A percentile compares a stretch with the other conserved stretches of the same genome.
Conservation (phyloP, 768 basidiomycete species). For the Xerocomellus dryophilus region DNA sequence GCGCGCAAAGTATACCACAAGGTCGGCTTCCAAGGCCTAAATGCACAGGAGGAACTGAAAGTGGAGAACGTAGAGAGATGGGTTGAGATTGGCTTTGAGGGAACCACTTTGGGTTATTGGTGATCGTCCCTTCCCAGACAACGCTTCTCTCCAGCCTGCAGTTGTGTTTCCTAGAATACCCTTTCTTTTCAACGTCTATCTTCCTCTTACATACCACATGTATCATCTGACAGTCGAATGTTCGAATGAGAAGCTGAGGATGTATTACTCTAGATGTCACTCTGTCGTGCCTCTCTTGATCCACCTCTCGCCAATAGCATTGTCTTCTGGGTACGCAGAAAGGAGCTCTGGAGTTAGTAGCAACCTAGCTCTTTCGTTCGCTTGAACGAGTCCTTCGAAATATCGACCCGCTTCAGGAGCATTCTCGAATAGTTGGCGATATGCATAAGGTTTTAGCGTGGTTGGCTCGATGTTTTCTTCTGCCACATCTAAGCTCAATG, state of each 20-base stretch:
- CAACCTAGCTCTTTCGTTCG: slow-evolving; percentile 35
- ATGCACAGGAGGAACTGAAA: slow-evolving; percentile 17
- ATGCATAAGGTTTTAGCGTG: slow-evolving; percentile 14
- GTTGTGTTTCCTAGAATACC: neutral
- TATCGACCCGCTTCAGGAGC: slow-evolving; percentile 33
- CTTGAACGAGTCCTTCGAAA: slow-evolving; percentile 34
- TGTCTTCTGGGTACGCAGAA: slow-evolving; percentile 47
- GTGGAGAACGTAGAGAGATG: slow-evolving; percentile 51
- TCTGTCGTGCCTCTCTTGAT: slow-evolving; percentile 20
- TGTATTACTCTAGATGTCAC: neutral
- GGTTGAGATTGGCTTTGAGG: slow-evolving; percentile 65
- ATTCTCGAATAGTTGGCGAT: slow-evolving; percentile 24
- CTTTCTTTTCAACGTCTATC: neutral
- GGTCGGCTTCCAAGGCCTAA: slow-evolving; percentile 65
- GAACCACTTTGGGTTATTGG: slow-evolving; percentile 60
- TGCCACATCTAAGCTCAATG: slow-evolving; percentile 31
- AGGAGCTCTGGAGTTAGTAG: slow-evolving; percentile 42
- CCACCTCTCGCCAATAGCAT: slow-evolving; percentile 37
- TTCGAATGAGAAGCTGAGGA: neutral
- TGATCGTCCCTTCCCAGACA: slow-evolving; percentile 31
- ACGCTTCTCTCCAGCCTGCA: neutral
- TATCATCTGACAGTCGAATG: neutral
- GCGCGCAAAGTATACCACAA: slow-evolving; percentile 55
- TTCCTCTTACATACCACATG: neutral
- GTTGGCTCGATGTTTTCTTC: slow-evolving; percentile 35